A percentile compares a stretch with the other conserved stretches of the same genome.
Evolutionary conservation across 2,329 filamentous ascomycete genomes (phyloP).

Genomic region (Coleophoma eucalyptorum): DNA sequence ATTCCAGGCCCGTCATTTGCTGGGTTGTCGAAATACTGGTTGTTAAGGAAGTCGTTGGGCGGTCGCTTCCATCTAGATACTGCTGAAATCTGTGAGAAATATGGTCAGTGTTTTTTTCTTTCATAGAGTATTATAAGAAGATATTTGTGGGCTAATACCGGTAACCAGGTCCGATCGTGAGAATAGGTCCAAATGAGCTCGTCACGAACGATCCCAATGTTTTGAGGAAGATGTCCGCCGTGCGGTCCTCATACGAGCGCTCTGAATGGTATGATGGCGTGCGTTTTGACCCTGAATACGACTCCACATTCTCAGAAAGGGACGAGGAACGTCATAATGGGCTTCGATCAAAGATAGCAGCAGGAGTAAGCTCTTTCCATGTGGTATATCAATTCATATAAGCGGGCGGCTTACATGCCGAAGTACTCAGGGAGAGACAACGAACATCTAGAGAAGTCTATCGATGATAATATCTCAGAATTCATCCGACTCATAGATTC

Average conservation of each 20-base stretch:
- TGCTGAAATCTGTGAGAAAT: neutral
- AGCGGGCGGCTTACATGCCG: neutral
- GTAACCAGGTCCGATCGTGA: slow-evolving; percentile 4
- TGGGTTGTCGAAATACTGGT: slow-evolving; percentile 1
- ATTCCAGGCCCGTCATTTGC: neutral
- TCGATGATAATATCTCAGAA: slow-evolving; percentile 34
- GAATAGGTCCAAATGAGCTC: slow-evolving; percentile 11
- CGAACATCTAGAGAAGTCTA: slow-evolving; percentile 32
- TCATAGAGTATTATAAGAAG: no score
- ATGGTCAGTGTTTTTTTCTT: neutral
- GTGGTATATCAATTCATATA: neutral
- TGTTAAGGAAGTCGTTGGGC: neutral
- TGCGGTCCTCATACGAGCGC: slow-evolving; percentile 5
- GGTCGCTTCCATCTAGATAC: slow-evolving; percentile 1
- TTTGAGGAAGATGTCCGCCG: slow-evolving; percentile 2
- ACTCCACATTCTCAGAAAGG: neutral
- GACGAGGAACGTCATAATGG: slow-evolving; percentile 1
- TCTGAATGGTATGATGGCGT: slow-evolving; percentile 2
- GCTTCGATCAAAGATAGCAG: neutral
- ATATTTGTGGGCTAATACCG: no score
- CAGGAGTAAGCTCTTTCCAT: neutral
- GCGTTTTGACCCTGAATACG: neutral
- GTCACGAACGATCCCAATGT: slow-evolving; percentile 9
- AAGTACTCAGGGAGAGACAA: slow-evolving; percentile 49
- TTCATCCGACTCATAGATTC: slow-evolving; percentile 41